Evolutionary conservation across 495 filamentous ascomycete genomes (phyloP).

Genomic region (Penicillium lagena): DNA sequence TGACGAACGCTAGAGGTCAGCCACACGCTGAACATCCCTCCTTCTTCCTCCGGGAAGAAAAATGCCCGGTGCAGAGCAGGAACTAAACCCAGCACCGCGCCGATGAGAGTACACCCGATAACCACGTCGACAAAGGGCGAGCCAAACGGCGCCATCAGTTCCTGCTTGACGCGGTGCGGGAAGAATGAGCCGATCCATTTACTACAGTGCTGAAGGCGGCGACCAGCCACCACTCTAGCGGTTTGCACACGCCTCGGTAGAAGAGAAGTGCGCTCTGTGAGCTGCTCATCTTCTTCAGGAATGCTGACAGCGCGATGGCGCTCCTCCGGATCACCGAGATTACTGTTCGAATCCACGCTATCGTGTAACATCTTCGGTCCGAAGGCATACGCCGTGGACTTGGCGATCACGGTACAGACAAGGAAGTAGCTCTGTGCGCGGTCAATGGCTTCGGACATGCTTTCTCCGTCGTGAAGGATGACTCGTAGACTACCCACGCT

Average conservation of each 20-base stretch:
- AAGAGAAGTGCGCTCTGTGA: slow-evolving; percentile 46
- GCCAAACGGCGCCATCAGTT: slow-evolving; percentile 10
- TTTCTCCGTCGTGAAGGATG: slow-evolving; percentile 43
- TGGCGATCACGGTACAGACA: slow-evolving; percentile 55
- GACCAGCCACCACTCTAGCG: slow-evolving; percentile 11
- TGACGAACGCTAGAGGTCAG: slow-evolving; percentile 60
- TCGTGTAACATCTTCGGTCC: slow-evolving; percentile 49
- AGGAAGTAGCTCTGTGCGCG: slow-evolving; percentile 69
- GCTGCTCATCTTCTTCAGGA: slow-evolving; percentile 18
- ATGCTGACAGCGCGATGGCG: not conserved
- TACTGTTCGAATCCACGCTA: slow-evolving; percentile 14
- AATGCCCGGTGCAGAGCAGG: slow-evolving; percentile 60
- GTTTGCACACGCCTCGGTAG: slow-evolving; percentile 27
- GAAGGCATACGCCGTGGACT: slow-evolving; percentile 57
- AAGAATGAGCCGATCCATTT: slow-evolving; percentile 6
- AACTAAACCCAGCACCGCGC: slow-evolving; percentile 55
- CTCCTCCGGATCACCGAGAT: slow-evolving; percentile 7
- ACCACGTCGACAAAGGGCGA: slow-evolving; percentile 56
- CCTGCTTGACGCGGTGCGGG: slow-evolving; percentile 6
- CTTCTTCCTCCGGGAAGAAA: slow-evolving; percentile 56
- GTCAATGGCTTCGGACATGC: slow-evolving; percentile 43
- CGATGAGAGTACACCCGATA: slow-evolving; percentile 57
- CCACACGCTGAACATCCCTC: slow-evolving; percentile 67
- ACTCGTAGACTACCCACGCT: slow-evolving; percentile 58
- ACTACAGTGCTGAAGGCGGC: slow-evolving; percentile 4